Percentiles rank a stretch among this genome's conserved stretches.
Evolutionary conservation across 2,329 filamentous ascomycete species (phyloP).

Genomic region (Calonectria crousiana): DNA sequence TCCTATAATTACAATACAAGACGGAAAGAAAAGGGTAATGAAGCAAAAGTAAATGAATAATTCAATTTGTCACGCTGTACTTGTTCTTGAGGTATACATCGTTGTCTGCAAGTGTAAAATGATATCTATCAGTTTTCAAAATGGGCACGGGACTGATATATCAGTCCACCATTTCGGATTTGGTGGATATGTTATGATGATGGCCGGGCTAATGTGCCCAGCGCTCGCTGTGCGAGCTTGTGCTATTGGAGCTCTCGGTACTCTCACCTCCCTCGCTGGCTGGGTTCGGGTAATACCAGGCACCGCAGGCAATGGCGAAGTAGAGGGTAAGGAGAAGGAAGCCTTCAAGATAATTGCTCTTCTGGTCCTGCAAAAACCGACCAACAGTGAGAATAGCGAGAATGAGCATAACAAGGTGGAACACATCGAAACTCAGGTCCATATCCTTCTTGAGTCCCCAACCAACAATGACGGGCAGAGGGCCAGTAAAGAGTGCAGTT

Average conservation of each 20-base stretch:
- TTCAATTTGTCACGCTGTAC: neutral
- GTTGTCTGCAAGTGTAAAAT: neutral
- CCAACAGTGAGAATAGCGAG: constrained; percentile 89
- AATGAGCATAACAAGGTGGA: constrained; percentile 85
- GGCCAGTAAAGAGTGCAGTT: constrained; percentile 89
- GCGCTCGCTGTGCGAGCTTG: neutral
- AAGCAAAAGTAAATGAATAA: neutral
- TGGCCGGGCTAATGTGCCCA: neutral
- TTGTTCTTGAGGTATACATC: neutral
- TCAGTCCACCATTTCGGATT: neutral
- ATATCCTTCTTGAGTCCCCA: constrained; percentile 81
- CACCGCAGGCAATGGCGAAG: constrained; percentile 69
- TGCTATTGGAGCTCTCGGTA: neutral
- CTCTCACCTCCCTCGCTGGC: constrained; percentile 9
- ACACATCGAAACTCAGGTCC: constrained; percentile 87
- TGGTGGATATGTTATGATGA: neutral
- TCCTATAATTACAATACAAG: neutral
- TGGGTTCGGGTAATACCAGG: constrained; percentile 66
- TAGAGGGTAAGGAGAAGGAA: constrained; percentile 80
- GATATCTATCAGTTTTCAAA: neutral
- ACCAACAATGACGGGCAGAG: constrained; percentile 84
- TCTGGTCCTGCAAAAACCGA: constrained; percentile 87
- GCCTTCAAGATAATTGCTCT: constrained; percentile 92
- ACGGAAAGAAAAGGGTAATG: neutral
- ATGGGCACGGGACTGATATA: neutral